Conservation (phyloP, 176 grass and related monocot species). For the Hsuehochloa calcarea region DNA sequence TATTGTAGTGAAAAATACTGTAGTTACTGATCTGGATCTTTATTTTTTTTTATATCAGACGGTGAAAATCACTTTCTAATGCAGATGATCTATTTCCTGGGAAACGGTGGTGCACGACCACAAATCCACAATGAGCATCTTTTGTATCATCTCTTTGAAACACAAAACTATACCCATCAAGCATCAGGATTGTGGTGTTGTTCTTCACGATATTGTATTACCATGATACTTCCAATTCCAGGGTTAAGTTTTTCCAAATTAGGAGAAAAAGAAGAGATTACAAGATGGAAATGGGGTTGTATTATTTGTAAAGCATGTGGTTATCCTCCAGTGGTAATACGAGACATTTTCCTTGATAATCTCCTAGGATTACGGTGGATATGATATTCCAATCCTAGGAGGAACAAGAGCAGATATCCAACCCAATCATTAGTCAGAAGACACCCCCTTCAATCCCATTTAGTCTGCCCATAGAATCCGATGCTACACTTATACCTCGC, state of each 20-base stretch:
- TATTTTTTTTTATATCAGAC: too few species aligned
- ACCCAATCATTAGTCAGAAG: conserved; percentile 27
- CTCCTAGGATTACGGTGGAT: not conserved
- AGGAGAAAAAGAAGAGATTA: not conserved
- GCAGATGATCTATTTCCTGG: too few species aligned
- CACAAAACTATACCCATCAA: too few species aligned
- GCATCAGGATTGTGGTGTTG: too few species aligned
- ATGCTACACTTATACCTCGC: not conserved
- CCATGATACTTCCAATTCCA: too few species aligned
- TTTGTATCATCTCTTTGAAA: not conserved
- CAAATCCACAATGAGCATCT: not conserved
- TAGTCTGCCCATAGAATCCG: conserved; percentile 15
- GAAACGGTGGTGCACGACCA: not conserved
- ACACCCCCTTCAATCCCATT: not conserved
- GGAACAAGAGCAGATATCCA: not conserved
- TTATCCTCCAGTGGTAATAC: not conserved
- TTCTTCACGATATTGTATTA: too few species aligned
- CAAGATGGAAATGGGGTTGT: too few species aligned
- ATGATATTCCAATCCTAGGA: not conserved
- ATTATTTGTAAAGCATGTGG: too few species aligned
- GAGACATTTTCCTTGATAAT: not conserved
- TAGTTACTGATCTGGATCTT: too few species aligned
- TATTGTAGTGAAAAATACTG: too few species aligned
- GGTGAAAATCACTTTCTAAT: too few species aligned
- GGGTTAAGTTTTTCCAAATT: not conserved